phyloP scores from a whole-genome alignment of 2,329 filamentous ascomycete genomes.

The Plenodomus tracheiphilus region DNA sequence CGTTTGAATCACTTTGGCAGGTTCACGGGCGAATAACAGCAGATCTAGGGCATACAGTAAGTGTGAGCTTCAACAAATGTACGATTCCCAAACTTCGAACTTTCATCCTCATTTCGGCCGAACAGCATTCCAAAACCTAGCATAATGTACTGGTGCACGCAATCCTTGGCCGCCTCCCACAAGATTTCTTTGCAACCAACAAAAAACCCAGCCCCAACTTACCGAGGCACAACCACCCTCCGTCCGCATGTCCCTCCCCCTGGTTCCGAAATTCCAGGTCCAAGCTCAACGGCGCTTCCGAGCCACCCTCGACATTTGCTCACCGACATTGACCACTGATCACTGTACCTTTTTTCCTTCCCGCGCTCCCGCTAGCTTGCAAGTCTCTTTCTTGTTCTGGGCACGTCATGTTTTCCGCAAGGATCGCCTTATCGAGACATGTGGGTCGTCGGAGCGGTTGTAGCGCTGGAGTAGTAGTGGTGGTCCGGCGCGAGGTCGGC shows the following conservation, averaged over 20 bases:
- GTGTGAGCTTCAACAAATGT: too few species aligned
- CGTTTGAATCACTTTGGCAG: background rate
- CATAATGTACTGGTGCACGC: too few species aligned
- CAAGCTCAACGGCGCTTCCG: background rate
- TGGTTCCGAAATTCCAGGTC: background rate
- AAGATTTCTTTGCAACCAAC: background rate
- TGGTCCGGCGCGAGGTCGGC: conserved; percentile 29
- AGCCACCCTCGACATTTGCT: conserved; percentile 1
- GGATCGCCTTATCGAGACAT: conserved; percentile 30
- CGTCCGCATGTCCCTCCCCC: too few species aligned
- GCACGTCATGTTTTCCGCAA: conserved; percentile 28
- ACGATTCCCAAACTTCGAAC: too few species aligned
- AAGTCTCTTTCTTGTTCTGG: conserved; percentile 17
- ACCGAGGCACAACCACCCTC: background rate
- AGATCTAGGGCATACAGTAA: background rate
- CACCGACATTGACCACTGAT: conserved; percentile 11
- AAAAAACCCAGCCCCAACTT: background rate
- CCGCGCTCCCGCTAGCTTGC: background rate
- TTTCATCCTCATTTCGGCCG: too few species aligned
- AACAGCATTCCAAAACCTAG: background rate
- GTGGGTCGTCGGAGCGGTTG: conserved; percentile 27
- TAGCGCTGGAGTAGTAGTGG: conserved; percentile 9
- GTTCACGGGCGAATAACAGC: too few species aligned
- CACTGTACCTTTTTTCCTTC: background rate
- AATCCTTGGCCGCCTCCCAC: background rate